Evolutionary conservation across 257 asterid species (phyloP).

Genomic region (Jacaranda mimosifolia): DNA sequence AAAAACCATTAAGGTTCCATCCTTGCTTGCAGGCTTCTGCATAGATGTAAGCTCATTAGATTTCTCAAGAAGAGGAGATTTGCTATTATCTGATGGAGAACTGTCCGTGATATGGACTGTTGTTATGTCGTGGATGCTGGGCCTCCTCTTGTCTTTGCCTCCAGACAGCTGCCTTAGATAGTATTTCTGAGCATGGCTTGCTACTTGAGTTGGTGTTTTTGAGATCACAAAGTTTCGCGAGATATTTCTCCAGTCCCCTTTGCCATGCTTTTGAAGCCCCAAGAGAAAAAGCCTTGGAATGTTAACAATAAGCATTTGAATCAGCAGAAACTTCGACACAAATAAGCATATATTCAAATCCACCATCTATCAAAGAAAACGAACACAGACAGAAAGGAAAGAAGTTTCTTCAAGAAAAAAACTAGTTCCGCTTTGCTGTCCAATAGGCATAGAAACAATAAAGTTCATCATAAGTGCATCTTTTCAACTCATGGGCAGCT

Average conservation of each 20-base stretch:
- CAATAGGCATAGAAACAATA: too few species aligned
- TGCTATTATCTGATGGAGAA: slow-evolving; percentile 32
- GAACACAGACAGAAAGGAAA: too few species aligned
- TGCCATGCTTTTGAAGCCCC: slow-evolving; percentile 77
- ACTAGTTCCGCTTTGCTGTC: too few species aligned
- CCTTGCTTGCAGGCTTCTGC: slow-evolving; percentile 39
- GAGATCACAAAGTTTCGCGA: slow-evolving; percentile 76
- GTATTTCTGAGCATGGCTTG: slow-evolving; percentile 94
- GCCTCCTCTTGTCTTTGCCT: slow-evolving; percentile 75
- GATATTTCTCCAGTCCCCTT: slow-evolving; percentile 88
- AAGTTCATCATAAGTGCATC: too few species aligned
- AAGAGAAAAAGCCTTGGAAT: slow-evolving; percentile 64
- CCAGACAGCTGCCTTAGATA: slow-evolving; percentile 71
- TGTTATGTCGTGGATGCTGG: slow-evolving; percentile 84
- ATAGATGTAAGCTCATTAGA: slow-evolving; percentile 19
- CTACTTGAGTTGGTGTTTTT: slow-evolving; percentile 86
- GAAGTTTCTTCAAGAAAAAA: too few species aligned
- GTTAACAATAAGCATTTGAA: neutral
- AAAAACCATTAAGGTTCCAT: slow-evolving; percentile 42
- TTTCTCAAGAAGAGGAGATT: slow-evolving; percentile 25
- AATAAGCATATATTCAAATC: too few species aligned
- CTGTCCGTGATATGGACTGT: slow-evolving; percentile 44
- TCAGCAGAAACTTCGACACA: neutral
- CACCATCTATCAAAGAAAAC: too few species aligned
- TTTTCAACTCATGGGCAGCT: too few species aligned